These are phyloP conservation scores for Carex scoparia DNA, from an alignment of 176 grass and related monocot species.

Conservation along the genomic window DNA sequence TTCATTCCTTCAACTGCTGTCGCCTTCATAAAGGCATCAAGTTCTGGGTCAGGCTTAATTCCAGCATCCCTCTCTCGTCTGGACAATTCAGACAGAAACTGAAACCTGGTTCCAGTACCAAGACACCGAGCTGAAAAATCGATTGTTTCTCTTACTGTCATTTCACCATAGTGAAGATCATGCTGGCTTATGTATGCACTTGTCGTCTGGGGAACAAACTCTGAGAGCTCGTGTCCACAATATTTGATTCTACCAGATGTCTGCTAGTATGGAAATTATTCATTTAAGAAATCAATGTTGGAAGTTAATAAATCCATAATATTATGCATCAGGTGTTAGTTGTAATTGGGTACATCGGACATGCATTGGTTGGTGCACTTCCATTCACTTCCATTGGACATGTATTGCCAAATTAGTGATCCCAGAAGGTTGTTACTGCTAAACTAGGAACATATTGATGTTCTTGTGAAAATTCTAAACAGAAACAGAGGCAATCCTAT, in stretches of 20 bases:
- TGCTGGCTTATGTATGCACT: constrained; percentile 64
- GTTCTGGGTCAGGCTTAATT: constrained; percentile 57
- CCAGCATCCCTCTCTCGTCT: constrained; percentile 53
- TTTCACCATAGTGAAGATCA: constrained; percentile 50
- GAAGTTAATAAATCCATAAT: background rate
- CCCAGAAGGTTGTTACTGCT: background rate
- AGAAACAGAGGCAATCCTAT: background rate
- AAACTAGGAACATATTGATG: background rate
- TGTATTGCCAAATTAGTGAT: background rate
- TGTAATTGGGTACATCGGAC: background rate
- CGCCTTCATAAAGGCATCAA: constrained; percentile 67
- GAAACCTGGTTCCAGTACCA: constrained; percentile 46
- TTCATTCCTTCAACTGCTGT: constrained; percentile 43
- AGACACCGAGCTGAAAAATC: constrained; percentile 58
- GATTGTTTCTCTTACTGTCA: constrained; percentile 69
- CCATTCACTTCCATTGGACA: background rate
- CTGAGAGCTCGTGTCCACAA: constrained; percentile 44
- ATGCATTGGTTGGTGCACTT: background rate
- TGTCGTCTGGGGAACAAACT: constrained; percentile 55
- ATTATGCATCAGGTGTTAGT: background rate
- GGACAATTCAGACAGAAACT: constrained; percentile 52
- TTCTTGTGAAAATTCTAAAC: background rate
- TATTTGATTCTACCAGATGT: constrained; percentile 43
- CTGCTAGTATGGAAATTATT: constrained; percentile 8
- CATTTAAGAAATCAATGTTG: background rate